phyloP scores from a whole-genome alignment of 106 monocot species.

The Ottelia alismoides region DNA sequence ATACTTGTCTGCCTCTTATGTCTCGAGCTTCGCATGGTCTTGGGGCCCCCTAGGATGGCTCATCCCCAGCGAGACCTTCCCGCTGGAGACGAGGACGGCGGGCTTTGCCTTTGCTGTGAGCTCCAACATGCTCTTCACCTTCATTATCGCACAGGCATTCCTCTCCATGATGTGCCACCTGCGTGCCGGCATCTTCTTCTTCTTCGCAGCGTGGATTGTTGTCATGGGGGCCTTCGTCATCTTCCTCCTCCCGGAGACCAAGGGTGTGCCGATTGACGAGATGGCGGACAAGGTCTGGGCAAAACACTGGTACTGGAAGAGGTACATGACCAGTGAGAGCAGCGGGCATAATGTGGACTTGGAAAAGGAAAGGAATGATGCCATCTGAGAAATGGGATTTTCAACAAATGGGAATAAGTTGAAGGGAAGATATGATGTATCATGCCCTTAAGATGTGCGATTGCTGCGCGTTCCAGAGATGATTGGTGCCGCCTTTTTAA shows the following conservation, averaged over 20 bases:
- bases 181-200: background rate
- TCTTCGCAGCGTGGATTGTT: background rate
- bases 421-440: no score
- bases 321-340: no score
- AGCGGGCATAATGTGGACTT: no score
- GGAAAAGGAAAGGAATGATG: no score
- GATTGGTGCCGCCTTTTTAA: no score
- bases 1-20: conserved; percentile 34
- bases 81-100: conserved; percentile 14
- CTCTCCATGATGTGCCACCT: background rate
- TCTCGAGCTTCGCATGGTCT: conserved; percentile 42
- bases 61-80: conserved; percentile 50
- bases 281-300: background rate
- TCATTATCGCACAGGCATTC: conserved; percentile 1
- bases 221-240: background rate
- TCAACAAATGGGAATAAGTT: no score
- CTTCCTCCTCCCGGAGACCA: background rate
- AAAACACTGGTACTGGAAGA: background rate
- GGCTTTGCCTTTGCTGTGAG: background rate
- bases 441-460: no score
- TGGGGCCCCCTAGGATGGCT: conserved; percentile 57
- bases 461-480: no score
- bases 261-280: background rate
- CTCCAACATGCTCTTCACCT: conserved; percentile 1
- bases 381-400: no score